Percentiles rank a stretch among this genome's conserved stretches.
Conservation (phyloP, 306 rosid genomes). For the Oxytropis ochrocephala region DNA sequence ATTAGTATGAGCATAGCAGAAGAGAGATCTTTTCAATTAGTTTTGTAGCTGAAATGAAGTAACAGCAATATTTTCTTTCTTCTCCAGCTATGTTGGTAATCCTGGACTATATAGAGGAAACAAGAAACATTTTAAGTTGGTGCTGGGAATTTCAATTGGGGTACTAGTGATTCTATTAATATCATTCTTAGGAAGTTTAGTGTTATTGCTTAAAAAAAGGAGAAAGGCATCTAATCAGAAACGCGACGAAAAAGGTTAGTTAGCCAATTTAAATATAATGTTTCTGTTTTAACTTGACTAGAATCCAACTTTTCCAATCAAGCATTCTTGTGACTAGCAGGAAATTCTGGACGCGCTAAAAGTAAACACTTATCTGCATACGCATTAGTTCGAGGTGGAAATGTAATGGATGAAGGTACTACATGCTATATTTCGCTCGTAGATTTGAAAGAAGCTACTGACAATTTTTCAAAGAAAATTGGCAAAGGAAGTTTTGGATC, state of each 20-base stretch:
- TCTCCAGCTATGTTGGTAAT: conserved; percentile 55
- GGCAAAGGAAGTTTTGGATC: conserved; percentile 91
- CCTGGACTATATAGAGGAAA: conserved; percentile 35
- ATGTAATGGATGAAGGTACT: conserved; percentile 61
- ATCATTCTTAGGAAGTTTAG: conserved; percentile 44
- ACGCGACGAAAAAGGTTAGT: conserved; percentile 45
- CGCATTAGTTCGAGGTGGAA: conserved; percentile 45
- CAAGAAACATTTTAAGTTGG: conserved; percentile 50
- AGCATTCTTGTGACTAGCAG: conserved; percentile 34
- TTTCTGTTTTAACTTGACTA: not conserved
- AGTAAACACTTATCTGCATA: conserved; percentile 42
- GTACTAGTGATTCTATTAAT: conserved; percentile 37
- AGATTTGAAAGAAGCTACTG: conserved; percentile 64
- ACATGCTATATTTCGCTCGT: conserved; percentile 57
- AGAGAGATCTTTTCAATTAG: not conserved
- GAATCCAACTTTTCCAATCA: conserved; percentile 14
- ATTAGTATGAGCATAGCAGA: not conserved
- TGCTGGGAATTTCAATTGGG: conserved; percentile 58
- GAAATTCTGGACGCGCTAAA: conserved; percentile 43
- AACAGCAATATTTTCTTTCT: conserved; percentile 2
- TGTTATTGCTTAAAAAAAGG: conserved; percentile 28
- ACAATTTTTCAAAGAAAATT: conserved; percentile 55
- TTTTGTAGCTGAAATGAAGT: conserved; percentile 3
- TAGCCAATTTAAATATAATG: not conserved
- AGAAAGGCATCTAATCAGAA: conserved; percentile 33